A percentile compares a stretch with the other conserved stretches of the same genome.
These are phyloP conservation scores for Gossypium davidsonii DNA, from an alignment of 441 rosid species.

Conservation along the genomic window DNA sequence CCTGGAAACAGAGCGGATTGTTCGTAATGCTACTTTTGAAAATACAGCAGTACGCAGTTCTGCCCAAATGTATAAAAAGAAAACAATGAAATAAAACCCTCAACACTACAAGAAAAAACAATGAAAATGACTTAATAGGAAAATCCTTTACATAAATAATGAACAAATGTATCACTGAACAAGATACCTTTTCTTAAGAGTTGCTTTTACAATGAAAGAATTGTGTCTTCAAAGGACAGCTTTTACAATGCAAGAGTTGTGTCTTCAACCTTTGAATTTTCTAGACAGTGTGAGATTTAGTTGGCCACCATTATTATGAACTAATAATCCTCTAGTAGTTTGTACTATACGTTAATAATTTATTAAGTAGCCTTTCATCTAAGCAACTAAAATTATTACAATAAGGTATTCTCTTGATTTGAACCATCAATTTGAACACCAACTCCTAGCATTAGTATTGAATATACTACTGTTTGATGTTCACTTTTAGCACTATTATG, in stretches of 20 bases:
- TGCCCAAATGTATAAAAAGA: conserved; percentile 19
- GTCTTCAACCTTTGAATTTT: not conserved
- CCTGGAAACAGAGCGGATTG: conserved; percentile 75
- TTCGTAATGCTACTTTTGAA: conserved; percentile 78
- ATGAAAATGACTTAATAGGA: no score
- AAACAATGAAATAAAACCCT: not conserved
- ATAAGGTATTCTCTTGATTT: not conserved
- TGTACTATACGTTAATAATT: not conserved
- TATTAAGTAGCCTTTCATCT: not conserved
- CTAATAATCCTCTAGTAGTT: not conserved
- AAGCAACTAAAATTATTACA: not conserved
- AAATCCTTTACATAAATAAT: no score
- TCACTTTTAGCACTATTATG: not conserved
- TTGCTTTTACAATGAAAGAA: no score
- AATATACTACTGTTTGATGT: not conserved
- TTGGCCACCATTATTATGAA: not conserved
- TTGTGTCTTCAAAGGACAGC: not conserved
- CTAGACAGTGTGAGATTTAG: not conserved
- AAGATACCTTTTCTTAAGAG: no score
- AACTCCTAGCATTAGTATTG: not conserved
- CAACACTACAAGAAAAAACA: no score
- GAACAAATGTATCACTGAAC: no score
- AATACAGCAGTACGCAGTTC: conserved; percentile 85
- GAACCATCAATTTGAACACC: not conserved
- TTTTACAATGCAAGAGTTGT: not conserved